Percentiles rank a stretch among this genome's conserved stretches.
Conservation (phyloP, 2,329 filamentous ascomycete species). For the Bisporella sp. region DNA sequence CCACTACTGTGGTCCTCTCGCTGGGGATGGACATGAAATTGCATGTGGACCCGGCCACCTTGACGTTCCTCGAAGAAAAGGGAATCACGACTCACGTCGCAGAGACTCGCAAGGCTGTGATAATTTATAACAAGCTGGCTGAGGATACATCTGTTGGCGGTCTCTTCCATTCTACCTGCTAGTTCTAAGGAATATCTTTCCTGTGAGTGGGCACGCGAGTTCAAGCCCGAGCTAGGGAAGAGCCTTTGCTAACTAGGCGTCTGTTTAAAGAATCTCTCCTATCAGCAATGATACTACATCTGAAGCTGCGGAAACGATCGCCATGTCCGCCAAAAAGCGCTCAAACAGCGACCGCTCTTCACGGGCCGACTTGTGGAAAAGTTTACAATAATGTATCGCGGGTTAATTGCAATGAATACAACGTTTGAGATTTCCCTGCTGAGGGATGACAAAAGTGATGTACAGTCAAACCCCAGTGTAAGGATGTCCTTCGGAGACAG, state of each 20-base stretch:
- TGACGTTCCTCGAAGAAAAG: background rate
- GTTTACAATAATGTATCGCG: too few species aligned
- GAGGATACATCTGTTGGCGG: background rate
- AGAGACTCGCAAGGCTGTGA: background rate
- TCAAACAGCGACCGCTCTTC: background rate
- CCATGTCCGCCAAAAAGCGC: background rate
- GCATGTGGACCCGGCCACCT: background rate
- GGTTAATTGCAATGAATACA: too few species aligned
- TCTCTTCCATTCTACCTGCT: background rate
- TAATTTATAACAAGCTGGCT: background rate
- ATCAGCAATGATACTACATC: background rate
- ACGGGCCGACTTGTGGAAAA: background rate
- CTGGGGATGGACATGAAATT: background rate
- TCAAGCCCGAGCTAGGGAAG: background rate
- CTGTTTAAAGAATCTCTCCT: background rate
- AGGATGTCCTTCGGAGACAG: too few species aligned
- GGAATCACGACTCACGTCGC: background rate
- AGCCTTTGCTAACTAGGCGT: background rate
- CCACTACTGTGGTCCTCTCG: background rate
- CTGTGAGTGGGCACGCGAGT: background rate
- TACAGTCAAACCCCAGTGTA: too few species aligned
- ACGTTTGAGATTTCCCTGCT: too few species aligned
- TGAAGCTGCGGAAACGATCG: background rate
- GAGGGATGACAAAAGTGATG: too few species aligned
- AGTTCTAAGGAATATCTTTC: background rate